A percentile compares a stretch with the other conserved stretches of the same genome.
Evolutionary conservation across 768 basidiomycete genomes (phyloP).

Genomic region (Trametes sanguinea): DNA sequence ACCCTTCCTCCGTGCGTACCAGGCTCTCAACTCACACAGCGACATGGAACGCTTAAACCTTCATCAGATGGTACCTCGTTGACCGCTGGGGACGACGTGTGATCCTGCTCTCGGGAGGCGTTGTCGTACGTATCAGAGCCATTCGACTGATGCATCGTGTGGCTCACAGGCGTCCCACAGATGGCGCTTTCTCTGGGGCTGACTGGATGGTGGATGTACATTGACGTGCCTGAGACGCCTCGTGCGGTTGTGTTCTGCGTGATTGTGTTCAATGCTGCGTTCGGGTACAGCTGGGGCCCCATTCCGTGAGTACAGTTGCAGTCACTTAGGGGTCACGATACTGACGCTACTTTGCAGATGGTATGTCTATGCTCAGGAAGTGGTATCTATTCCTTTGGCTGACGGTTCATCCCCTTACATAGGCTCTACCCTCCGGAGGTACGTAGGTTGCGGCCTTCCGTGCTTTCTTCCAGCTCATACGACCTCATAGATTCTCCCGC

Average conservation of each 20-base stretch:
- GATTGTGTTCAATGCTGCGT: conserved; percentile 90
- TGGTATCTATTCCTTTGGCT: no score
- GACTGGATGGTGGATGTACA: conserved; percentile 93
- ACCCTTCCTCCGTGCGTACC: conserved; percentile 76
- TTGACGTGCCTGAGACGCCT: conserved; percentile 84
- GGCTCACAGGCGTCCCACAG: conserved; percentile 35
- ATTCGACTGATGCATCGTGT: not conserved
- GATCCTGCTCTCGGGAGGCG: conserved; percentile 85
- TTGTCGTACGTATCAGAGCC: conserved; percentile 52
- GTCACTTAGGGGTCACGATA: no score
- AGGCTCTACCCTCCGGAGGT: conserved; percentile 81
- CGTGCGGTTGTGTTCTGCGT: conserved; percentile 87
- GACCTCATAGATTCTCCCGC: conserved; percentile 74
- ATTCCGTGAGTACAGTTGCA: conserved; percentile 60
- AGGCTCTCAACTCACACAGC: not conserved
- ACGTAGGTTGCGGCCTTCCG: conserved; percentile 11
- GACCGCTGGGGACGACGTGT: conserved; percentile 88
- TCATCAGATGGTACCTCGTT: conserved; percentile 84
- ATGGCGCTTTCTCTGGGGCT: conserved; percentile 81
- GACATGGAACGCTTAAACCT: not conserved
- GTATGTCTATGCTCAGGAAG: not conserved
- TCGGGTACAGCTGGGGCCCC: conserved; percentile 92
- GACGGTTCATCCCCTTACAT: no score
- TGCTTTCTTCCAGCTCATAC: conserved; percentile 7
- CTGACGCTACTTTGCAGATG: conserved; percentile 2